Conservation (phyloP, 192 early-diverging fungal genomes). For the Backusella australiensis region DNA sequence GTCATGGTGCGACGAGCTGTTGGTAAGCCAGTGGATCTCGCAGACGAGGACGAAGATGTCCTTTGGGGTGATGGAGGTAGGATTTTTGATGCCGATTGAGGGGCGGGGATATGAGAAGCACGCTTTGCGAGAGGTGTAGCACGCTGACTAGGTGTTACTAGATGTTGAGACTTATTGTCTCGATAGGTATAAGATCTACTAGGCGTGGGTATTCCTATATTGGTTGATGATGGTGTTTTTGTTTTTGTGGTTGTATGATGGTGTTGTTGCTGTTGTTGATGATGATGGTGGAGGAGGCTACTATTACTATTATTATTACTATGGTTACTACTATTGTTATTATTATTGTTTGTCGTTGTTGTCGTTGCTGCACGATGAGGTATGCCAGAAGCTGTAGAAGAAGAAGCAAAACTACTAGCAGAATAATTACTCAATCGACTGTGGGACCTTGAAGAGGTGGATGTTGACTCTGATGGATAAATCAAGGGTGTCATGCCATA, state of each 20-base stretch:
- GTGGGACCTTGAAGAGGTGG: slow-evolving; percentile 22
- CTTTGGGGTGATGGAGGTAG: slow-evolving; percentile 6
- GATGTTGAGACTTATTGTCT: background rate
- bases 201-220: slow-evolving; percentile 16
- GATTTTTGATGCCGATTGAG: background rate
- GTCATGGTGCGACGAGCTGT: background rate
- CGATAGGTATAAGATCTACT: slow-evolving; percentile 8
- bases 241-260: background rate
- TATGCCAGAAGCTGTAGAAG: slow-evolving; percentile 9
- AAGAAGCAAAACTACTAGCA: slow-evolving; percentile 22
- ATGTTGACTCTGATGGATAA: slow-evolving; percentile 26
- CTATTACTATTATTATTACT: background rate
- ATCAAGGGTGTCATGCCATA: slow-evolving; percentile 18
- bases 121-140: slow-evolving; percentile 11
- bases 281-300: background rate
- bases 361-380: background rate
- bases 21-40: background rate
- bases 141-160: background rate
- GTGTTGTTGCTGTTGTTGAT: background rate
- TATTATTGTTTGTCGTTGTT: background rate
- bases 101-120: slow-evolving; percentile 36
- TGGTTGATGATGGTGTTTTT: background rate
- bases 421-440: slow-evolving; percentile 37
- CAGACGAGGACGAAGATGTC: slow-evolving; percentile 4
- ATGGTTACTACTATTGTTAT: background rate